phyloP scores from a whole-genome alignment of 2,329 filamentous ascomycete genomes.

The Cercospora sp. region DNA sequence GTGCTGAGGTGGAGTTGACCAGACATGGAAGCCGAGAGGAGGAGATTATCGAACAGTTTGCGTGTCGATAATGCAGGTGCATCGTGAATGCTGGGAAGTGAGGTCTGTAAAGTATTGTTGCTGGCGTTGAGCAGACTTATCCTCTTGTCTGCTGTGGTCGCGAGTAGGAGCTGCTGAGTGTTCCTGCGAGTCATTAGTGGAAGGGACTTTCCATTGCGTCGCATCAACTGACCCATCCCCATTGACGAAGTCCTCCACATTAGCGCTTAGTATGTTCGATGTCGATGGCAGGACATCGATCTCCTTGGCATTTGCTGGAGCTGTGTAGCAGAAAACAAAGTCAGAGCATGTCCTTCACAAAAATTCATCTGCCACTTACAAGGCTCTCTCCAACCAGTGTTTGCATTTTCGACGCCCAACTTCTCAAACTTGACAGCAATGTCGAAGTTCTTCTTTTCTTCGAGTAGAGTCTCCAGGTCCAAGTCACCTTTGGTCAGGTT shows the following conservation, averaged over 20 bases:
- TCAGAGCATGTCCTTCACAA: not conserved
- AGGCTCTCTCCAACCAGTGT: conserved; percentile 48
- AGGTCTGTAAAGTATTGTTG: conserved; percentile 39
- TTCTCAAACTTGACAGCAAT: conserved; percentile 58
- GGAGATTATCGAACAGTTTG: conserved; percentile 45
- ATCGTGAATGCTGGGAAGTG: conserved; percentile 47
- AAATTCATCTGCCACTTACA: conserved; percentile 40
- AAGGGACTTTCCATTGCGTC: no score
- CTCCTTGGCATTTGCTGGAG: conserved; percentile 37
- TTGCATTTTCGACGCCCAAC: conserved; percentile 47
- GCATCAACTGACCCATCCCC: conserved; percentile 2
- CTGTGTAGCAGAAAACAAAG: not conserved
- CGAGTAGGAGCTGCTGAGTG: conserved; percentile 38
- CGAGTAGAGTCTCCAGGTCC: conserved; percentile 60
- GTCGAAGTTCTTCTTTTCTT: conserved; percentile 62
- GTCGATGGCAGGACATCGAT: conserved; percentile 48
- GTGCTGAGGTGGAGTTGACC: conserved; percentile 56
- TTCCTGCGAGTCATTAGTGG: conserved; percentile 17
- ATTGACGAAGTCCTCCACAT: conserved; percentile 25
- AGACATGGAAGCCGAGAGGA: conserved; percentile 61
- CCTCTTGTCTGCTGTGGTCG: conserved; percentile 50
- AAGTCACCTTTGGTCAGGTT: conserved; percentile 45
- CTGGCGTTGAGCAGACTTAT: conserved; percentile 49
- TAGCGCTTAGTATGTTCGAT: conserved; percentile 55
- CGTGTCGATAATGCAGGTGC: conserved; percentile 57